Evolutionary conservation across 2,329 filamentous ascomycete genomes (phyloP).

Genomic region (Fusarium brachygibbosum): DNA sequence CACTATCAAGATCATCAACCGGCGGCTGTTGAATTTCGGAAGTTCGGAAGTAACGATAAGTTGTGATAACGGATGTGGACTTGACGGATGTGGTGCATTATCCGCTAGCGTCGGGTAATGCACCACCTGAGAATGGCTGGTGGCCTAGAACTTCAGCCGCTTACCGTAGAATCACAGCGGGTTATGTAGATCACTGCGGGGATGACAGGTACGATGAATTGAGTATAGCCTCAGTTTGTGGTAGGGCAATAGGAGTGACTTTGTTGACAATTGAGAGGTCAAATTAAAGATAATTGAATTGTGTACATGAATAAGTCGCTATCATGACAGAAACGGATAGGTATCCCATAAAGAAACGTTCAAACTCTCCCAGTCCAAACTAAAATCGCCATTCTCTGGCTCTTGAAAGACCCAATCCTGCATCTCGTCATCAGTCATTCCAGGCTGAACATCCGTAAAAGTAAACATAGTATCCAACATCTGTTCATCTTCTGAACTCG

Average conservation of each 20-base stretch:
- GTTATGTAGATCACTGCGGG: background rate
- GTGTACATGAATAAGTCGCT: background rate
- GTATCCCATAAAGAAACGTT: slow-evolving; percentile 47
- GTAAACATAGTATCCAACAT: background rate
- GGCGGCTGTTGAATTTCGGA: slow-evolving; percentile 24
- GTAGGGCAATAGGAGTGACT: background rate
- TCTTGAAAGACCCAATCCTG: slow-evolving; percentile 36
- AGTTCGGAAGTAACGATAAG: slow-evolving; percentile 23
- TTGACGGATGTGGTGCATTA: slow-evolving; percentile 17
- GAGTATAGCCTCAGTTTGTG: background rate
- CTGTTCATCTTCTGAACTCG: background rate
- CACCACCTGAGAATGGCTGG: slow-evolving; percentile 2
- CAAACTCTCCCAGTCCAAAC: slow-evolving; percentile 45
- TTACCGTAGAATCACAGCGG: background rate
- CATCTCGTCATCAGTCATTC: slow-evolving; percentile 16
- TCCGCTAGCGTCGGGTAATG: slow-evolving; percentile 42
- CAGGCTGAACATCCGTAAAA: background rate
- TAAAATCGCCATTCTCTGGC: slow-evolving; percentile 36
- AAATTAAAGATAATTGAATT: background rate
- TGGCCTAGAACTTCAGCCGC: background rate
- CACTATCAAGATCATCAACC: slow-evolving; percentile 17
- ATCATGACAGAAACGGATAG: slow-evolving; percentile 42
- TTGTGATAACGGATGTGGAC: slow-evolving; percentile 20
- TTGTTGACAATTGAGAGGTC: background rate
- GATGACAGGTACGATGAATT: background rate